phyloP scores from a whole-genome alignment of 1,284 basidiomycete species.

The Fomitopsis schrenkii region DNA sequence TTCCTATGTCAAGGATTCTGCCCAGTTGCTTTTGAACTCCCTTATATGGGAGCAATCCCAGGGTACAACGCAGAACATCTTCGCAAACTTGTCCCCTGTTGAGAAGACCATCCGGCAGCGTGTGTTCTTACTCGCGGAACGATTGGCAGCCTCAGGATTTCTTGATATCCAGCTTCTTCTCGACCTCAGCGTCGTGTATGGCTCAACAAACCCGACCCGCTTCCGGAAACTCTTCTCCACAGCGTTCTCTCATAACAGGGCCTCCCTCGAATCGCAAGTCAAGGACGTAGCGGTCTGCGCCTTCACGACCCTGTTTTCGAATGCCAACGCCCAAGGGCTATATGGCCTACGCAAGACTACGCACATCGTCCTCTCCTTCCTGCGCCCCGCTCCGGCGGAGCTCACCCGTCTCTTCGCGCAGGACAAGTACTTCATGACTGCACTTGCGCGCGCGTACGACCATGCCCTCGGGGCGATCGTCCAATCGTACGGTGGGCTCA shows the following conservation, averaged over 20 bases:
- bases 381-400: constrained; percentile 45
- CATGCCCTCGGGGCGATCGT: constrained; percentile 48
- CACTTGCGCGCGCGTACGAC: constrained; percentile 57
- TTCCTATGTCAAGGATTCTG: constrained; percentile 53
- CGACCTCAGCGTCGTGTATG: constrained; percentile 59
- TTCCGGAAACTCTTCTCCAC: constrained; percentile 40
- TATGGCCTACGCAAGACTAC: constrained; percentile 62
- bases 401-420: constrained; percentile 48
- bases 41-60: constrained; percentile 49
- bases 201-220: constrained; percentile 37
- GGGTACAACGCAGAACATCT: constrained; percentile 6
- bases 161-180: constrained; percentile 52
- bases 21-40: constrained; percentile 44
- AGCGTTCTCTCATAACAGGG: constrained; percentile 30
- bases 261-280: constrained; percentile 29
- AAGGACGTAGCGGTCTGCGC: constrained; percentile 48
- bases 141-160: constrained; percentile 34
- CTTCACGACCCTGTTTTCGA: constrained; percentile 45
- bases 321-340: constrained; percentile 42
- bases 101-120: constrained; percentile 46
- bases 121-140: constrained; percentile 55
- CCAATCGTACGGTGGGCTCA: constrained; percentile 56
- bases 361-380: constrained; percentile 51
- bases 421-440: constrained; percentile 47
- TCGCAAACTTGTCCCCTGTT: constrained; percentile 24